Evolutionary conservation across 169 alveolate species (phyloP), one percentile per base, ranked within the genome.

Genomic region (Cryptosporidium sp.): DNA sequence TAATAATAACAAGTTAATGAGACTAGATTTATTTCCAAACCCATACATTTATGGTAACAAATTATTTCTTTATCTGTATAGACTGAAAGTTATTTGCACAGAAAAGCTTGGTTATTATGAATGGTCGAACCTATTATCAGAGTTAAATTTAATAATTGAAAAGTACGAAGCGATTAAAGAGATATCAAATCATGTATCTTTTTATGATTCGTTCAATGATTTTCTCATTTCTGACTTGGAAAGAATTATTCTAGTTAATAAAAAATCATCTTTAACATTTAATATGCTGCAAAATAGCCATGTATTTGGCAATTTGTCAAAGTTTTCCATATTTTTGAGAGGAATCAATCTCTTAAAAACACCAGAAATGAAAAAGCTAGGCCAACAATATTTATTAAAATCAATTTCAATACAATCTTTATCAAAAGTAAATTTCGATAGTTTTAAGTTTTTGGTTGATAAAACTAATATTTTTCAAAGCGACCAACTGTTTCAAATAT

Each of bases 311-410:
- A 26, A 62, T 23, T 60, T 80, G 12, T 45, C 62, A 42, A 39
- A 62, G 2, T 45, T 65, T 8, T 42, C 89, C 3, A n/a, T 65
- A 44, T 61, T 37, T 53, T 61, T 62, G 16, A 60, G 26, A 14
- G 89, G 89, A 31, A 37, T 80, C 6, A 80, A 16, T 48, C 14
- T 80, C 3, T n/a, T 80, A 4, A 80, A 62, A 62, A 65, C 35
- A 3, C 39, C 37, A 26, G 69, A 65, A 18, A 62, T 45, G 44
- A 80, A 65, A 23, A 21, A 37, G 44, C 14, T 62, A 23, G 89
- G 80, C 44, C 67, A 62, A 29, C 56, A 26, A n/a, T 37, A 65
- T 33, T 33, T 65, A 35, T 18, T 65, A 5, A 65, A 65, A 10
- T 31, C 72, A 26, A 65, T 65, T 5, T 37, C 44, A 10, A 35